phyloP scores from a whole-genome alignment of 2,329 filamentous ascomycete species.

The Xylaria sp. region DNA sequence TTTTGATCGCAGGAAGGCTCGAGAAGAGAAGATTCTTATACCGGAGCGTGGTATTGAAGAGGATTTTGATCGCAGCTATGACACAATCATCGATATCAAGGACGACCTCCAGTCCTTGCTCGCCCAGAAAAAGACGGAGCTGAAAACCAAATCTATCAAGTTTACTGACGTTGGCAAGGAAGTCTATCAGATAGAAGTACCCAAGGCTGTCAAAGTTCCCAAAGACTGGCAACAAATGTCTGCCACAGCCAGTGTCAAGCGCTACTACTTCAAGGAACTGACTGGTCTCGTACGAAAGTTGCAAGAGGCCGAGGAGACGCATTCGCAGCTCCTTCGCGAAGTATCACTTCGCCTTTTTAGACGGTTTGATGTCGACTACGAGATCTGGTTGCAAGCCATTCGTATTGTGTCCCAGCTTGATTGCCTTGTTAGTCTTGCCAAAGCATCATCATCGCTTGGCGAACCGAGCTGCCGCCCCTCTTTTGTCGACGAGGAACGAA shows the following conservation, averaged over 20 bases:
- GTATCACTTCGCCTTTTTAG: slow-evolving; percentile 85
- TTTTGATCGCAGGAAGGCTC: slow-evolving; percentile 85
- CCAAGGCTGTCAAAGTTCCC: slow-evolving; percentile 85
- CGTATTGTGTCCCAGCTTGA: slow-evolving; percentile 92
- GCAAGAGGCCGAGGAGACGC: slow-evolving; percentile 93
- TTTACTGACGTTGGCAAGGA: slow-evolving; percentile 94
- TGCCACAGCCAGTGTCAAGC: slow-evolving; percentile 86
- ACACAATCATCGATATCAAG: slow-evolving; percentile 80
- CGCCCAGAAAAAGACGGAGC: slow-evolving; percentile 74
- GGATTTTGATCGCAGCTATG: slow-evolving; percentile 88
- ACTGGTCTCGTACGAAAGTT: slow-evolving; percentile 84
- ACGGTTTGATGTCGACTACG: slow-evolving; percentile 89
- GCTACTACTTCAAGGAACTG: slow-evolving; percentile 91
- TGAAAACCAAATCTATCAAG: slow-evolving; percentile 78
- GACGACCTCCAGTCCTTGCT: slow-evolving; percentile 77
- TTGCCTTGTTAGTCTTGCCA: slow-evolving; percentile 92
- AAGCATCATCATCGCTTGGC: slow-evolving; percentile 84
- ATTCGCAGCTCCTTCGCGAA: slow-evolving; percentile 89
- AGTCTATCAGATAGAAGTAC: slow-evolving; percentile 94
- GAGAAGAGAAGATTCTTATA: slow-evolving; percentile 82
- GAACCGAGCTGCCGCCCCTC: slow-evolving; percentile 87
- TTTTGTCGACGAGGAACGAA: slow-evolving; percentile 88
- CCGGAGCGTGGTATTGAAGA: slow-evolving; percentile 89
- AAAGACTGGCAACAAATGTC: slow-evolving; percentile 97
- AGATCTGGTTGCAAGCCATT: slow-evolving; percentile 87